Evolutionary conservation across 345 rosid genomes (phyloP), one percentile per base, ranked within the genome.

Genomic region (Citrus inodora): DNA sequence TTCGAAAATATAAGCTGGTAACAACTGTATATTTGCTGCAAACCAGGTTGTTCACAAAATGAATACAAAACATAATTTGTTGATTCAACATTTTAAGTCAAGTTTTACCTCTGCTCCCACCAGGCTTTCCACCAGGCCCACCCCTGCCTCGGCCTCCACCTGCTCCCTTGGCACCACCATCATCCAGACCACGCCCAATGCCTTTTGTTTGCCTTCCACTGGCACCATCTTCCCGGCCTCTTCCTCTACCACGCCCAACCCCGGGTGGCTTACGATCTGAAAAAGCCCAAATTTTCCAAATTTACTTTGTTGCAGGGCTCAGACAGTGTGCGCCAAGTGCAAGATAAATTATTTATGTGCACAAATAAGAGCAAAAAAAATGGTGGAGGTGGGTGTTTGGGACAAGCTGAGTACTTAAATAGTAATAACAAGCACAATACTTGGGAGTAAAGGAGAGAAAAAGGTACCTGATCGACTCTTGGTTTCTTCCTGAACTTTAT

Each of bases 401-500:
- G 17, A 17, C 58, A 53, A 53, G 58, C 22, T 13, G 22, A 53
- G 58, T 53, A 17, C 2, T 17, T 53, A 6, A 56, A 56, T 51
- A 17, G 56, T 22, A 24, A 40, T 16, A 76, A 4, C 37, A 53
- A 66, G 67, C 28, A 59, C 72, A 63, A 8, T 64, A 75, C 5
- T 46, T 46, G 51, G 51, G 4, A 46, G 51, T 13, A 46, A 17
- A 46, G 58, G 22, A 4, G 58, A 17, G 22, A 1, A 16, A 53
- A 53, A 53, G 6, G 22, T 80, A 89, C 97, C 97, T 81, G 91
- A 7, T 64, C 97, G 94, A 55, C 82, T 89, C 85, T 88, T 92
- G 77, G 90, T 80, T 82, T 92, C 97, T 87, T 92, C 97, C 78
- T 92, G 97, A 78, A 92, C 97, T 81, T 92, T 92, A 74, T 92